Percentiles rank a stretch among this genome's conserved stretches.
Conservation (phyloP, 768 basidiomycete genomes). For the Agaricus sinodeliciosus region DNA sequence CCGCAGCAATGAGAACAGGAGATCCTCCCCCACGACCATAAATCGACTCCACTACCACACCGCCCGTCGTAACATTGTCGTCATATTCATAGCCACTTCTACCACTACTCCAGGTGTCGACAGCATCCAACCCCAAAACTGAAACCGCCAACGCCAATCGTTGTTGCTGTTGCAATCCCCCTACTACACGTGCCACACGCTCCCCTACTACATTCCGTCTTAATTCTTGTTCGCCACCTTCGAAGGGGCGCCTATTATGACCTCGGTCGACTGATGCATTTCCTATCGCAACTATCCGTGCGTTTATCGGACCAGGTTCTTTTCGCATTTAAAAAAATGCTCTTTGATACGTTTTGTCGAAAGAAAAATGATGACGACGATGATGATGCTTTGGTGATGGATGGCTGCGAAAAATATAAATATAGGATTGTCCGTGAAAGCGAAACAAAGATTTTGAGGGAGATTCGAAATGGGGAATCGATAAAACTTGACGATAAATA, state of each 20-base stretch:
- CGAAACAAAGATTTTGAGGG: background rate
- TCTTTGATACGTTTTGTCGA: background rate
- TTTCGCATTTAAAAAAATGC: conserved; percentile 1
- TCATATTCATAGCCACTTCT: conserved; percentile 1
- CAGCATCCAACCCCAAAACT: background rate
- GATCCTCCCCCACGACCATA: background rate
- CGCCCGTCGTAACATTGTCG: background rate
- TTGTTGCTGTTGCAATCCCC: conserved; percentile 2
- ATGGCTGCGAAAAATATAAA: background rate
- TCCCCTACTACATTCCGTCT: conserved; percentile 1
- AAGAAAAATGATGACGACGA: background rate
- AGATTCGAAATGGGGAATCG: background rate
- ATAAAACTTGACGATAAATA: background rate
- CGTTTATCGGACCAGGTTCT: conserved; percentile 5
- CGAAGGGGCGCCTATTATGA: background rate
- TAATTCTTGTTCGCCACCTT: background rate
- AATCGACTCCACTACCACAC: background rate
- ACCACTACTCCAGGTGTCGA: background rate
- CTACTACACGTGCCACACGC: conserved; percentile 3
- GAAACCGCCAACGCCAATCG: conserved; percentile 1
- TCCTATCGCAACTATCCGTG: conserved; percentile 5
- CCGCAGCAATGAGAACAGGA: background rate
- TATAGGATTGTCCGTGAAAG: background rate
- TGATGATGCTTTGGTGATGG: background rate
- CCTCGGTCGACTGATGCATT: background rate